Conservation (phyloP, 2,329 filamentous ascomycete genomes). For the Cordyceps cateniannulata region DNA sequence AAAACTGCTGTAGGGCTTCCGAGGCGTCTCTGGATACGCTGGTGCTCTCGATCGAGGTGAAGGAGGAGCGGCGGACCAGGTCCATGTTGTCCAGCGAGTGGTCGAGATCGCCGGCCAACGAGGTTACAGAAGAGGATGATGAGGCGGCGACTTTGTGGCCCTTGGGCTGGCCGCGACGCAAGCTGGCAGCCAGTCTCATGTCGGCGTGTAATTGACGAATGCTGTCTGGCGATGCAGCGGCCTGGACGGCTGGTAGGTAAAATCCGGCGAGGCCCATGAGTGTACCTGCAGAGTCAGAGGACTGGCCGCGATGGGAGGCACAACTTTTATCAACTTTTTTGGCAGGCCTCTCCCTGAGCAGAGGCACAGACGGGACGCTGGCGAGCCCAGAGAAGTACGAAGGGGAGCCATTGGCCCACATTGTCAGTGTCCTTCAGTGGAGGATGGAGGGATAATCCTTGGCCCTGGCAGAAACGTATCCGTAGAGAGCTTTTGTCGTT, state of each 20-base stretch:
- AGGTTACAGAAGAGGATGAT: constrained; percentile 49
- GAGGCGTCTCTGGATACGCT: constrained; percentile 47
- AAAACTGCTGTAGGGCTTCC: constrained; percentile 54
- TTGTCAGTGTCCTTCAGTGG: constrained; percentile 9
- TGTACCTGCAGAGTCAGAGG: neutral
- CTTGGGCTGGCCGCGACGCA: constrained; percentile 21
- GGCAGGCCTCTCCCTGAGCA: constrained; percentile 7
- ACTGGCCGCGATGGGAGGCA: constrained; percentile 14
- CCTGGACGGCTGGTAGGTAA: constrained; percentile 53
- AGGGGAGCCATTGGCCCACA: constrained; percentile 12
- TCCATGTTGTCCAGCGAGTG: constrained; percentile 39
- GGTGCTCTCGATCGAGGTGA: constrained; percentile 46
- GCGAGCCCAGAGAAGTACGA: neutral
- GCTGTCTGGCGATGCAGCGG: constrained; percentile 53
- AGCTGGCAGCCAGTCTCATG: constrained; percentile 47
- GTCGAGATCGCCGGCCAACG: constrained; percentile 36
- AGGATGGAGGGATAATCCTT: constrained; percentile 10
- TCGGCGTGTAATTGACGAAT: constrained; percentile 53
- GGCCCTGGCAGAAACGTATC: neutral
- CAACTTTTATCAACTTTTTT: constrained; percentile 10
- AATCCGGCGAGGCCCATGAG: constrained; percentile 32
- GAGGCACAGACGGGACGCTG: constrained; percentile 5
- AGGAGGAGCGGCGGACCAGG: constrained; percentile 51
- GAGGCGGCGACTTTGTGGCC: constrained; percentile 33
- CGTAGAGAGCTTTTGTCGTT: constrained; percentile 4